These are phyloP conservation scores for Exophiala oligosperma DNA, from an alignment of 2,329 filamentous ascomycete species.

Conservation along the genomic window DNA sequence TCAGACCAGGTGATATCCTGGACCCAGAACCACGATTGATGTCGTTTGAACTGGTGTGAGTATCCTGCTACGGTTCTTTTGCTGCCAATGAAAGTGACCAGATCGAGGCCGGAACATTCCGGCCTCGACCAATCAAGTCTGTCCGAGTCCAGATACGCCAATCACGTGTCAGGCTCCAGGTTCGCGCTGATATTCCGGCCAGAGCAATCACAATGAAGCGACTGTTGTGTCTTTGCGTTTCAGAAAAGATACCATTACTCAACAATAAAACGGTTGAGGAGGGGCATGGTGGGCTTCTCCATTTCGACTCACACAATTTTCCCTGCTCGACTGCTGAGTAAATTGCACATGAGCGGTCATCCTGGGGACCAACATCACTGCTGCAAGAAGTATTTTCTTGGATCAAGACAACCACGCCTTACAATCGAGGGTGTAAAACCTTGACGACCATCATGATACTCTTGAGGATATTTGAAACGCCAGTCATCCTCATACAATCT, in stretches of 20 bases:
- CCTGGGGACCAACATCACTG: too few species aligned
- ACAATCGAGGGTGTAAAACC: too few species aligned
- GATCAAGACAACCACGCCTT: too few species aligned
- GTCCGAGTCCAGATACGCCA: neutral
- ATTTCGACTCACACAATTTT: neutral
- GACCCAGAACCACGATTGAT: neutral
- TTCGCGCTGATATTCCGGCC: slow-evolving; percentile 19
- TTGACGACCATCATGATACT: too few species aligned
- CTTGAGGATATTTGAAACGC: neutral
- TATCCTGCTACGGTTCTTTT: too few species aligned
- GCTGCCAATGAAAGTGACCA: too few species aligned
- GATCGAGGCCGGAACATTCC: neutral
- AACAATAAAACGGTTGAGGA: slow-evolving; percentile 15
- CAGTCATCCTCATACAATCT: neutral
- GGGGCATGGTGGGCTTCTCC: slow-evolving; percentile 28
- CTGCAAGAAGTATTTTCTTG: too few species aligned
- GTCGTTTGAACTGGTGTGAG: slow-evolving; percentile 15
- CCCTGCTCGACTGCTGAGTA: neutral
- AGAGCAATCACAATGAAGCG: slow-evolving; percentile 19
- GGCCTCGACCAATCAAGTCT: neutral
- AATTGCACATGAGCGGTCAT: neutral
- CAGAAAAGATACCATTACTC: slow-evolving; percentile 20
- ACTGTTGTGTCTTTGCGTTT: slow-evolving; percentile 20
- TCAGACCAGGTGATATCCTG: slow-evolving; percentile 6
- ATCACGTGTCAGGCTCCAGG: slow-evolving; percentile 7